Evolutionary conservation across 2,329 filamentous ascomycete species (phyloP), one percentile per base, ranked within the genome.

Genomic region (Fusarium zealandicum): DNA sequence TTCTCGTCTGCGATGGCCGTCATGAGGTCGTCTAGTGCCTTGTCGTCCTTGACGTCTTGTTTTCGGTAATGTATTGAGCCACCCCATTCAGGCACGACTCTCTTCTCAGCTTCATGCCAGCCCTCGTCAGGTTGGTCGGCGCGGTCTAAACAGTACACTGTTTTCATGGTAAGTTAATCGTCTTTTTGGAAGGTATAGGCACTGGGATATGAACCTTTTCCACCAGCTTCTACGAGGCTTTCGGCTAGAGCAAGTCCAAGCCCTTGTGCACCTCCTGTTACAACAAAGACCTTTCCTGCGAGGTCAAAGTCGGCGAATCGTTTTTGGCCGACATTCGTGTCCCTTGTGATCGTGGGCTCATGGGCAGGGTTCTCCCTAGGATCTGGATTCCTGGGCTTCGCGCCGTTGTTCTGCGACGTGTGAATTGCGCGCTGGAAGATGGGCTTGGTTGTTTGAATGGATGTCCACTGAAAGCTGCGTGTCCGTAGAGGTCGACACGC

Each of bases 221-320:
- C 90, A 16, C 90, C 90, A 18, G 89, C 89, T 72, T 93, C 89
- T 11, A 90, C 77, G 12, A 93, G 75, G 1, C 86, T 89, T 66
- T 93, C 89, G 1, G 88, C 84, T 65, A 92, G 83, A 6, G 87
- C 84, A 16, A 93, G 74, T n/a, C 90, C 90, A 9, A 93, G 79
- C 0, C 90, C 90, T 54, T 86, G 81, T 3, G 84, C 89, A 48
- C 83, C 90, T 14, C 90, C 90, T 2, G 88, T 89, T 3, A 92
- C 86, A 25, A 90, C 71, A 39, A 91, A 83, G 1, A 90, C 81
- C 65, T 86, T 88, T 53, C 84, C 83, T n/a, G 76, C 76, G 30
- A 93, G 77, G 58, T 83, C 84, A 73, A 92, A 92, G 69, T 92
- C 89, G 6, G 85, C 82, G 43, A 89, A 70, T n/a, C 67, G 63